Evolutionary conservation across 257 asterid species (phyloP).

Genomic region (Agastache rugosa): DNA sequence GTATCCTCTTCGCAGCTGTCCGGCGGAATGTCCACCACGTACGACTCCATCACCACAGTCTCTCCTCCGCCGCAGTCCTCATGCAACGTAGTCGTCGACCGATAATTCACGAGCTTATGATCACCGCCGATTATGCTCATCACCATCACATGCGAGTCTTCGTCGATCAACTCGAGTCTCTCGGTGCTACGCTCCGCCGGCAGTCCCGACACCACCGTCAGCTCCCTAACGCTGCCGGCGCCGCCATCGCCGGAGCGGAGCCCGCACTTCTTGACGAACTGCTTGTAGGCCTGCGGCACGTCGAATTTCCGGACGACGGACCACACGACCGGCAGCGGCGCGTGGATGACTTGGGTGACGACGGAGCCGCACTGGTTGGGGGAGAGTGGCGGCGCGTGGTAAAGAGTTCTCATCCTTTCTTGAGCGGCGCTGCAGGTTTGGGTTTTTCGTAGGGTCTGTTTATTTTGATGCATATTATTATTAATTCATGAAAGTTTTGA

Average conservation of each 20-base stretch:
- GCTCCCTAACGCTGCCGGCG: constrained; percentile 55
- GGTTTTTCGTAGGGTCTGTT: neutral
- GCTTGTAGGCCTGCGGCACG: constrained; percentile 57
- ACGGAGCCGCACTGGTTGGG: constrained; percentile 49
- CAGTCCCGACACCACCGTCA: constrained; percentile 53
- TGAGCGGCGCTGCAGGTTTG: neutral
- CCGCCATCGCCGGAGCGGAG: constrained; percentile 47
- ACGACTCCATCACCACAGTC: constrained; percentile 62
- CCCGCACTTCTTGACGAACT: constrained; percentile 46
- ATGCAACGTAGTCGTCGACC: constrained; percentile 51
- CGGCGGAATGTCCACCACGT: constrained; percentile 62
- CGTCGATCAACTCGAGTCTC: constrained; percentile 60
- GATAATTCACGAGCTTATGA: constrained; percentile 55
- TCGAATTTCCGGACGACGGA: constrained; percentile 49
- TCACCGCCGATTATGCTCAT: constrained; percentile 57
- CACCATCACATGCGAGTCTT: constrained; percentile 56
- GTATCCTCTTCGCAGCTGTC: constrained; percentile 56
- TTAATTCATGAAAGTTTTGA: neutral
- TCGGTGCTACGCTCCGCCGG: constrained; percentile 60
- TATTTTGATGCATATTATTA: neutral
- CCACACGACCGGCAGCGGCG: constrained; percentile 61
- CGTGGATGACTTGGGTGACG: constrained; percentile 45
- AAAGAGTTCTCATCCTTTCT: constrained; percentile 18
- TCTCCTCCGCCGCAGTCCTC: constrained; percentile 29
- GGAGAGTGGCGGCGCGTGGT: constrained; percentile 41